These are phyloP conservation scores for Globisporangium barbulae DNA, from an alignment of 352 stramenopile genomes.

Conservation along the genomic window DNA sequence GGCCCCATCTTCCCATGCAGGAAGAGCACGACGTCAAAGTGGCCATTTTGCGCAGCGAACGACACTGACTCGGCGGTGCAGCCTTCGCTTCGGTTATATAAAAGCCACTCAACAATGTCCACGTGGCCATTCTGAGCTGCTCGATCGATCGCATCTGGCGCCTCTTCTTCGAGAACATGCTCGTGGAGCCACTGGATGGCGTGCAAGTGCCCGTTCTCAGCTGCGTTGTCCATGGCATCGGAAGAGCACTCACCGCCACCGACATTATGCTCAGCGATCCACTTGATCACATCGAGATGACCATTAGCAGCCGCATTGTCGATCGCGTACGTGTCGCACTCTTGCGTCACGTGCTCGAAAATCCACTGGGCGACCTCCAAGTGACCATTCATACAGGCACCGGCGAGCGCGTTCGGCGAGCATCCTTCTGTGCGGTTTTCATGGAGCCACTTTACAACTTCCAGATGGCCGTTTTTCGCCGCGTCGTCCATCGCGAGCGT, in stretches of 20 bases:
- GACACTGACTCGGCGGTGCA: background rate
- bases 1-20: background rate
- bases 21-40: constrained; percentile 4
- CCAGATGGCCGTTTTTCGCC: background rate
- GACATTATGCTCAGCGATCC: background rate
- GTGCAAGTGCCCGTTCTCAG: constrained; percentile 17
- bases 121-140: background rate
- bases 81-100: background rate
- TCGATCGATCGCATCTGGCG: background rate
- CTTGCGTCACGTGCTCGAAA: background rate
- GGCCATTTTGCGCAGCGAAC: background rate
- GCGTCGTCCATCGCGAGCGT: too few relatives aligned
- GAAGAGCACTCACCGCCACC: background rate
- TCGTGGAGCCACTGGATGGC: constrained; percentile 24
- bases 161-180: background rate
- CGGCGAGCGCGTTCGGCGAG: background rate
- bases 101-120: background rate
- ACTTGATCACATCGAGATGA: background rate
- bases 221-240: background rate
- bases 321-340: background rate
- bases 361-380: constrained; percentile 4
- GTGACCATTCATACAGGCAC: background rate
- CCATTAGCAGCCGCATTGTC: background rate
- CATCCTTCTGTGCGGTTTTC: background rate
- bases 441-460: constrained; percentile 1